phyloP scores from a whole-genome alignment of 768 basidiomycete species.

The Psilocybe cubensis region DNA sequence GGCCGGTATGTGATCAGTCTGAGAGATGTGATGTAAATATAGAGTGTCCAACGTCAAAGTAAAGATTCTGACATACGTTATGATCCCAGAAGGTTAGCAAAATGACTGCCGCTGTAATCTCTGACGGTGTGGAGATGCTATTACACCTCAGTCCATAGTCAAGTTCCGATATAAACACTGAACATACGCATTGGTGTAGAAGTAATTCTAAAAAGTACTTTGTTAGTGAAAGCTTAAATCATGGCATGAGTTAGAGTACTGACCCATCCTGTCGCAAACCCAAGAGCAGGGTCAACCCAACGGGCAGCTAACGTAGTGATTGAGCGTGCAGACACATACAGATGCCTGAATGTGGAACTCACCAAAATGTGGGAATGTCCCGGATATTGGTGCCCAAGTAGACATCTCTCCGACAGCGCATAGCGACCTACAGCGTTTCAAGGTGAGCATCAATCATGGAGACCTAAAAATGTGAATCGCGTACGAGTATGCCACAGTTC shows the following conservation, averaged over 20 bases:
- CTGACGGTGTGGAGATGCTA: conserved; percentile 71
- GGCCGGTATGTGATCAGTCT: conserved; percentile 49
- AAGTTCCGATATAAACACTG: neutral
- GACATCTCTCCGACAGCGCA: conserved; percentile 81
- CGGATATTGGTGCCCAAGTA: conserved; percentile 77
- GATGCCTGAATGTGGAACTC: conserved; percentile 7
- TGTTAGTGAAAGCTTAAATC: neutral
- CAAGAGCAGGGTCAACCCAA: conserved; percentile 63
- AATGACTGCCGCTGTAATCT: conserved; percentile 73
- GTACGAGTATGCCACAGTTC: conserved; percentile 66
- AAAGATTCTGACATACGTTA: conserved; percentile 48
- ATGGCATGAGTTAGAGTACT: conserved; percentile 15
- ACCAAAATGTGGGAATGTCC: conserved; percentile 78
- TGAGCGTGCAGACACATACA: neutral
- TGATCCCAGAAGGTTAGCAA: conserved; percentile 75
- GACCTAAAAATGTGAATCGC: conserved; percentile 23
- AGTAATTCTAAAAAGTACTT: conserved; percentile 37
- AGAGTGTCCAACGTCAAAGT: neutral
- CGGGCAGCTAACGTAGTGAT: conserved; percentile 40
- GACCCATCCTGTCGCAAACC: conserved; percentile 62
- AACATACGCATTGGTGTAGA: conserved; percentile 44
- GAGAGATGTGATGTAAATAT: neutral
- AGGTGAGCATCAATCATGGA: neutral
- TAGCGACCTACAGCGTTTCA: conserved; percentile 43
- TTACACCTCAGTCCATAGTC: neutral